phyloP scores from a whole-genome alignment of 805 yeast genomes.

The Ascoidea asiatica region DNA sequence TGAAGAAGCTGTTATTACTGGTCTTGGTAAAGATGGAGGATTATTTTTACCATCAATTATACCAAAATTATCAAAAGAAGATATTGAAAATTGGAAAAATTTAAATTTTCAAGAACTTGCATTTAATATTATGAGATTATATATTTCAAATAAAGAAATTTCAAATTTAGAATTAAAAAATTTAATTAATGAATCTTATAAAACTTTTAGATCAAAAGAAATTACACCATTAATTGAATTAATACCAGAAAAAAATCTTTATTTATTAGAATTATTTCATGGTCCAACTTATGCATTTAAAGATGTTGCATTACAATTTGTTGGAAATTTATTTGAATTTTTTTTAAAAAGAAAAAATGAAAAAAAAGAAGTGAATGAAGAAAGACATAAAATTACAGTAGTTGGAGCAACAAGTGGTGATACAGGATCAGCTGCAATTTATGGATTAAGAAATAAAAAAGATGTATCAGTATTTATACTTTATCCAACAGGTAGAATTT shows the following conservation, averaged over 20 bases:
- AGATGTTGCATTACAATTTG: slow-evolving; percentile 96
- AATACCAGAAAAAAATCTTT: slow-evolving; percentile 45
- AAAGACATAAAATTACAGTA: slow-evolving; percentile 77
- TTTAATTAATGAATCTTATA: slow-evolving; percentile 61
- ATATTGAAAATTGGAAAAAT: slow-evolving; percentile 55
- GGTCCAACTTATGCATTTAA: slow-evolving; percentile 99
- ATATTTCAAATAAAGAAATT: slow-evolving; percentile 62
- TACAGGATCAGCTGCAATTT: slow-evolving; percentile 98
- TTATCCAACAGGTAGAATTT: slow-evolving; percentile 94
- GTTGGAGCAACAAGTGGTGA: slow-evolving; percentile 99
- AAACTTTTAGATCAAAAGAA: slow-evolving; percentile 80
- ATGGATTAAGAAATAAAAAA: slow-evolving; percentile 92
- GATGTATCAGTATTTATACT: slow-evolving; percentile 95
- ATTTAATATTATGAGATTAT: slow-evolving; percentile 68
- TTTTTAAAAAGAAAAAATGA: slow-evolving; percentile 69
- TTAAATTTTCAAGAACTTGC: slow-evolving; percentile 80
- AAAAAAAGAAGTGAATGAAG: slow-evolving; percentile 31
- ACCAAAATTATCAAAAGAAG: slow-evolving; percentile 48
- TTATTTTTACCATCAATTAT: slow-evolving; percentile 77
- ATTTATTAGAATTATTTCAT: slow-evolving; percentile 86
- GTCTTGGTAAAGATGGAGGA: slow-evolving; percentile 96
- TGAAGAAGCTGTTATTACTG: slow-evolving; percentile 76
- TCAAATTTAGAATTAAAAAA: slow-evolving; percentile 50
- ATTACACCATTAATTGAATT: slow-evolving; percentile 71
- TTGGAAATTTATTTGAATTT: slow-evolving; percentile 92